Base-by-base conservation (phyloP, 2,329 filamentous ascomycete species). In the Metarhizium robertsii region DNA sequence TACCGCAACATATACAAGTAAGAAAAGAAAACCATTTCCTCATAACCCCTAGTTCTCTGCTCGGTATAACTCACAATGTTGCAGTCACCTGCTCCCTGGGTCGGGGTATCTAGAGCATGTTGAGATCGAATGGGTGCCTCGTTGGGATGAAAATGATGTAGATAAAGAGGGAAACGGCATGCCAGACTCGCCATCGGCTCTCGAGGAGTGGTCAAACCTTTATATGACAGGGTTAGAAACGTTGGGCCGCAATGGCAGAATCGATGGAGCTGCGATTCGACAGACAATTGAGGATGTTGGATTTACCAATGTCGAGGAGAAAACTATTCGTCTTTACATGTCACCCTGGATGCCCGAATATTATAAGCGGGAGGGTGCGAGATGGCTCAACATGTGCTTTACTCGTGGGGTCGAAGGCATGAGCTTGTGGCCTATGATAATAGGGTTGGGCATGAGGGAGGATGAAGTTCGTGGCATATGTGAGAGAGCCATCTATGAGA, bases 331-430 rank as follows among this genome's bases (percentile, higher is more conserved):
- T 56, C 74, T 92, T 40, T 88, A 90, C 34, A 77, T 90, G 65
- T 92, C 87, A 65, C 83, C 85, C 29, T 92, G 88, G 87, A 80
- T 83, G 57, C 69, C 74, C 30, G 83, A 89, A 62, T 74, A 78
- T 30, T 77, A 83, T 59, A 78, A 84, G 61, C 85, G 83, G 59
- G 80, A 86, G 48, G 79, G 91, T 53, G 90, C 88, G 34, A 79
- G 84, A 56, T 95, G 89, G 88, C 95, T 95, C 71, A 91, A 92
- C 65, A 74, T 92, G 29, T 86, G 84, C 43, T 76, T 96, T 61
- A 84, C 80, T 11, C 83, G 88, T 65, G 87, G 87, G 30, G 71
- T 95, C 52, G 82, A 90, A 62, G 84, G 85, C 13, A 75, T 95
- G 63, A 86, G 85, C 60, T 70, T 94, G 64, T 87, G 80, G 40